phyloP scores from a whole-genome alignment of 2,329 filamentous ascomycete species.

The Monilinia laxa region DNA sequence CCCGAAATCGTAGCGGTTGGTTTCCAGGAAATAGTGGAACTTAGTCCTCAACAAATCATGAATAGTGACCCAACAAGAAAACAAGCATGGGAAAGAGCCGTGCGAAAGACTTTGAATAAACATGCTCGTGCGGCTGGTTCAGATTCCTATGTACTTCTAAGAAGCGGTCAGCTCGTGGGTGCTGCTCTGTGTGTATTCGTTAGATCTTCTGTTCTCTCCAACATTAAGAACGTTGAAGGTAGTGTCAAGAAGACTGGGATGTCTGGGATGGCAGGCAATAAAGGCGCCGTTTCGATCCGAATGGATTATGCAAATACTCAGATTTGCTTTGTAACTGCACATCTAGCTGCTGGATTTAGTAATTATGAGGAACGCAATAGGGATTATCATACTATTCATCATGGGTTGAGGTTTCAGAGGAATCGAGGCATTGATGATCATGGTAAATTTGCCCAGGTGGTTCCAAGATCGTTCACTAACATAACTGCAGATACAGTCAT shows the following conservation, averaged over 20 bases:
- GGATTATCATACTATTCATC: slow-evolving; percentile 70
- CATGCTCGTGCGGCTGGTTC: slow-evolving; percentile 63
- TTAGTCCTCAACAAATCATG: slow-evolving; percentile 98
- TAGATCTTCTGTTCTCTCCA: slow-evolving; percentile 69
- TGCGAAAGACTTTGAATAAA: slow-evolving; percentile 73
- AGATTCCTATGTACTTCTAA: slow-evolving; percentile 82
- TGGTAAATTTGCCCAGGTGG: slow-evolving; percentile 47
- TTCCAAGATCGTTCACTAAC: slow-evolving; percentile 29
- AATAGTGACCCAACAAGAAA: slow-evolving; percentile 89
- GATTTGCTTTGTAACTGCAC: slow-evolving; percentile 93
- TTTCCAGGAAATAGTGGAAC: slow-evolving; percentile 97
- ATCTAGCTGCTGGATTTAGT: slow-evolving; percentile 91
- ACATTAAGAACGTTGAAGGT: slow-evolving; percentile 96
- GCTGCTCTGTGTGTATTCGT: slow-evolving; percentile 92
- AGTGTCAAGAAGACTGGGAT: slow-evolving; percentile 91
- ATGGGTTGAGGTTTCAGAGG: slow-evolving; percentile 84
- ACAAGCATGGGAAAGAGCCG: slow-evolving; percentile 80
- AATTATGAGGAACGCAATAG: slow-evolving; percentile 96
- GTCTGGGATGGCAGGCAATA: slow-evolving; percentile 97
- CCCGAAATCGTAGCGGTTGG: slow-evolving; percentile 88
- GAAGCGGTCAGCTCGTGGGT: slow-evolving; percentile 92
- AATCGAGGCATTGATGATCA: slow-evolving; percentile 92
- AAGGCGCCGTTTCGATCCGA: slow-evolving; percentile 93
- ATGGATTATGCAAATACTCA: slow-evolving; percentile 92
- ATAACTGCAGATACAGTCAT: slow-evolving; percentile 64